Base-by-base conservation (phyloP, 805 yeast genomes). In the Pichia gijzeniarum region DNA sequence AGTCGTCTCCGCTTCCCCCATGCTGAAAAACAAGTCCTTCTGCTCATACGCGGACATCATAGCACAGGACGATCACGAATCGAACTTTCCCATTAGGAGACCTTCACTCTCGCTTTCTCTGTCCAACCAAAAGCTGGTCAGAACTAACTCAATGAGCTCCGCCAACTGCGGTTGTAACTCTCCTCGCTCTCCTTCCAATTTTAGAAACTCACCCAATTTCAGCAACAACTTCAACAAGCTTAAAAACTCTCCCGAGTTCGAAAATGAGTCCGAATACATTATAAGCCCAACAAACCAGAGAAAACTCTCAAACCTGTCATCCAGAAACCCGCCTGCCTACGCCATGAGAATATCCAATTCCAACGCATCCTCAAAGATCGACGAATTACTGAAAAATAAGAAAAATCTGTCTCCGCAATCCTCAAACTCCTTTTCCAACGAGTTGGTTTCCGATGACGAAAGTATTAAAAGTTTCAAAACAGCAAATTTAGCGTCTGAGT, bases 31-130 rank as follows among this genome's bases (percentile, higher is more conserved):
- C 43, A 64, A 60, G 43, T 69, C 73, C 33, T 85, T 85, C 59
- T 82, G 79, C 58, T 81, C 89, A 2, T 86, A 83, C 61, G 95
- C 91, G 3, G 95, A 86, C 55, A 74, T 86, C 76, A 73, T 84
- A 49, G 76, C 71, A 51, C 79, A 77, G 54, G 91, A 83, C 61
- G 84, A 81, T 55, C 70, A 63, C 38, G 69, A 65, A 41, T 52
- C 57, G 10, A 58, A 59, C 27, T 56, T 54, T 35, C 52, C 59
- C 28, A 71, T 77, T 43, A 74, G 85, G 62, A 73, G 88, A 62
- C 89, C 89, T 7, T 73, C 78, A 1, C 61, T 74, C 12, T 58
- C 73, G 1, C 70, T 72, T 38, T 65, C 75, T 1, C 49, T 70
- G 16, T 65, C 75, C 54, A 67, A 31, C 53, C 54, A 57, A 20